phyloP scores from a whole-genome alignment of 1,284 basidiomycete species.

The Trichosporon coremiiforme region DNA sequence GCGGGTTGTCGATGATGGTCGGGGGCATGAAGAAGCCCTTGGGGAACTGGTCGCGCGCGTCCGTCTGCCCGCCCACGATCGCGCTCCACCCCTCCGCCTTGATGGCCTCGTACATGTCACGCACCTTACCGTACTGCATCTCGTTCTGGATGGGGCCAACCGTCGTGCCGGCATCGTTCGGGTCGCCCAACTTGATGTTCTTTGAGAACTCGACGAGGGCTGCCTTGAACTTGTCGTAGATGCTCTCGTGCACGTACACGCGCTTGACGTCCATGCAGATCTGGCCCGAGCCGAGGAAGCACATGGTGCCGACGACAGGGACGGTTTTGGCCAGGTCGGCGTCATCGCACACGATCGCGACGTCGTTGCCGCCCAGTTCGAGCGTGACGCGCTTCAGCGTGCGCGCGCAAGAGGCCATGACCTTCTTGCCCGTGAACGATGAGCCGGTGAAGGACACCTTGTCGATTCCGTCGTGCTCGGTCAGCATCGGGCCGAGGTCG shows the following conservation, averaged over 20 bases:
- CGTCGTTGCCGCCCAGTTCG: slow-evolving; percentile 60
- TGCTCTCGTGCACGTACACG: slow-evolving; percentile 50
- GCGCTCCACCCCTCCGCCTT: slow-evolving; percentile 79
- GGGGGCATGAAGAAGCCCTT: slow-evolving; percentile 75
- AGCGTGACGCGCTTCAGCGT: slow-evolving; percentile 91
- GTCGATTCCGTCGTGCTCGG: slow-evolving; percentile 48
- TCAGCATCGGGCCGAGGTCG: slow-evolving; percentile 52
- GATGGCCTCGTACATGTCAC: slow-evolving; percentile 82
- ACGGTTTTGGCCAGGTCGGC: slow-evolving; percentile 91
- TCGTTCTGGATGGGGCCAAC: slow-evolving; percentile 92
- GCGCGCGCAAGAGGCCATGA: slow-evolving; percentile 77
- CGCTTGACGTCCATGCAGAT: slow-evolving; percentile 61
- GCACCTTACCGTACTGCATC: slow-evolving; percentile 82
- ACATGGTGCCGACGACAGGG: slow-evolving; percentile 79
- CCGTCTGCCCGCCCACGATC: slow-evolving; percentile 74
- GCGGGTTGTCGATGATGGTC: slow-evolving; percentile 82
- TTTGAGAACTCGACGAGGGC: slow-evolving; percentile 62
- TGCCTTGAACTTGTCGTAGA: slow-evolving; percentile 54
- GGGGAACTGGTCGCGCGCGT: slow-evolving; percentile 37
- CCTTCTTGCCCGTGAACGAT: slow-evolving; percentile 83
- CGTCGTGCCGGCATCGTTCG: slow-evolving; percentile 75
- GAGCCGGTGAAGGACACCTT: slow-evolving; percentile 94
- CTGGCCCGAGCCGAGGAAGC: slow-evolving; percentile 90
- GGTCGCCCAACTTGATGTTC: slow-evolving; percentile 85
- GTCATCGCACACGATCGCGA: slow-evolving; percentile 79